These are phyloP conservation scores for Fusarium chuoi DNA, from an alignment of 2,329 filamentous ascomycete species.

Conservation along the genomic window DNA sequence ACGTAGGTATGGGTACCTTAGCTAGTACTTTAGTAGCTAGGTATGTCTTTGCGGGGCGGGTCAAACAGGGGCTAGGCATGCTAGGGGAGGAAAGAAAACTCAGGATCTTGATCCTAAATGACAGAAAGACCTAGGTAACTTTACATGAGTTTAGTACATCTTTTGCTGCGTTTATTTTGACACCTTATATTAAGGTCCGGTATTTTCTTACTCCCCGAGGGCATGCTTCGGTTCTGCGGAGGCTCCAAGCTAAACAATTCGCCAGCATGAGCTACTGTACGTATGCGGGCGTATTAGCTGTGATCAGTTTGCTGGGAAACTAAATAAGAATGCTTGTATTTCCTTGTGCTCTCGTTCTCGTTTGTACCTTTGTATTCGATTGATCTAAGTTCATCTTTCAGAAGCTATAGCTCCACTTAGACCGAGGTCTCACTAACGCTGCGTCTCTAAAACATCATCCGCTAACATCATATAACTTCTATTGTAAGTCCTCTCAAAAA, in stretches of 20 bases:
- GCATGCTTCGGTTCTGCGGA: slow-evolving; percentile 40
- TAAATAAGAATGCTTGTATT: slow-evolving; percentile 26
- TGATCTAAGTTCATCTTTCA: neutral
- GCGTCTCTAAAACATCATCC: neutral
- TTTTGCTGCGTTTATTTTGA: too few species aligned
- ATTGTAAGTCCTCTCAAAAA: neutral
- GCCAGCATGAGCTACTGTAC: slow-evolving; percentile 16
- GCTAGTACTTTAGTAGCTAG: neutral
- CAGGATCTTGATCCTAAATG: too few species aligned
- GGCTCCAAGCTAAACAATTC: slow-evolving; percentile 12
- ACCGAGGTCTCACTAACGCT: slow-evolving; percentile 20
- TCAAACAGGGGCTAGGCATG: slow-evolving; percentile 10
- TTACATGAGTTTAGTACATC: too few species aligned
- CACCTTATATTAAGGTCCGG: too few species aligned
- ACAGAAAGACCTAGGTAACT: too few species aligned
- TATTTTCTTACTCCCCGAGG: too few species aligned
- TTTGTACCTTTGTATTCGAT: slow-evolving; percentile 1
- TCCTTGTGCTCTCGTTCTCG: slow-evolving; percentile 1
- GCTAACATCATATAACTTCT: neutral
- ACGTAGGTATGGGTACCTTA: neutral
- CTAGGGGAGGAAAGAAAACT: too few species aligned
- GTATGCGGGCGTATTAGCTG: slow-evolving; percentile 12
- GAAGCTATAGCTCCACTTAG: slow-evolving; percentile 23
- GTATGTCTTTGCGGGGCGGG: slow-evolving; percentile 17
- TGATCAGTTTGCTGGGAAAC: slow-evolving; percentile 13